A percentile compares a stretch with the other conserved stretches of the same genome.
Conservation (phyloP, 116 monocot genomes). For the Iris pallida region DNA sequence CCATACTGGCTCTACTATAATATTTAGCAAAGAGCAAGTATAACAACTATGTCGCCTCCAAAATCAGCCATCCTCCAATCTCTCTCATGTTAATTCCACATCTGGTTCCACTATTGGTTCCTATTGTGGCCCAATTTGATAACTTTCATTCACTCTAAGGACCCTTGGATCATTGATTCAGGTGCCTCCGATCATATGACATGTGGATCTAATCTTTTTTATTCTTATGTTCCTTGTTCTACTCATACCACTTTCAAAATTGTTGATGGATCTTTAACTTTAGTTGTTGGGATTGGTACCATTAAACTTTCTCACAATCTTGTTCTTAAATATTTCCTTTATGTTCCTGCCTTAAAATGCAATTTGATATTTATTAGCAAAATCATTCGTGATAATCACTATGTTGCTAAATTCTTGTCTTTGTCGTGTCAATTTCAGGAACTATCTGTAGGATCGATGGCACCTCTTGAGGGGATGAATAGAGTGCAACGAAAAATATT, state of each 20-base stretch:
- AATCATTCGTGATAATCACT: neutral
- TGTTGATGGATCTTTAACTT: neutral
- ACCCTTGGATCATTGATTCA: neutral
- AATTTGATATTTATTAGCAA: neutral
- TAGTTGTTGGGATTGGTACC: neutral
- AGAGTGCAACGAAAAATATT: no score
- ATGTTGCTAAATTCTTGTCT: neutral
- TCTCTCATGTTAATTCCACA: neutral
- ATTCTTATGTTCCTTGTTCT: neutral
- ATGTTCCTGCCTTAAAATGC: neutral
- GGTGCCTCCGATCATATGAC: neutral
- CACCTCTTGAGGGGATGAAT: no score
- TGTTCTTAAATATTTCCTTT: neutral
- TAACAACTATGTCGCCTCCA: neutral
- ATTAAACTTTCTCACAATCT: neutral
- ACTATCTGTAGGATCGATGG: no score
- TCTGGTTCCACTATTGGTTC: neutral
- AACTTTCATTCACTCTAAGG: neutral
- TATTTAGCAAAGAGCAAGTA: neutral
- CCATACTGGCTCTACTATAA: neutral
- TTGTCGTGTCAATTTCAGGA: slow-evolving; percentile 1
- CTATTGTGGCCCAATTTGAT: neutral
- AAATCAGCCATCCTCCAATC: neutral
- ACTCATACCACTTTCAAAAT: neutral
- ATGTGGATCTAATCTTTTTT: neutral